Base-by-base conservation (phyloP, 2,329 filamentous ascomycete species). In the Aspergillus fischeri region DNA sequence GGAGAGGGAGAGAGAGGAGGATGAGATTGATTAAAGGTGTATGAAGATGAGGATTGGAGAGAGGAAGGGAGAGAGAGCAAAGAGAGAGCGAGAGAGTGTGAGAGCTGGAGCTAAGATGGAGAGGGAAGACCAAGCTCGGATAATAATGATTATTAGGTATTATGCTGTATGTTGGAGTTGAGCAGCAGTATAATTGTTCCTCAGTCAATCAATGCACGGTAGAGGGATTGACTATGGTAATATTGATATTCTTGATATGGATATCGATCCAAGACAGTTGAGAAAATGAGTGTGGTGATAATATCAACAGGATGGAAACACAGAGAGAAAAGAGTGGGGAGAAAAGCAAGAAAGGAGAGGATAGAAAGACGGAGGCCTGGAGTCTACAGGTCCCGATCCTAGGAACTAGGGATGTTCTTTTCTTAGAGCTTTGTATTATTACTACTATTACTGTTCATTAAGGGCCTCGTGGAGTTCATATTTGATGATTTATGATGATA, bases 1-100 rank as follows among this genome's bases (percentile, higher is more conserved):
- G n/a, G 8, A 17, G 21, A 45, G 49, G 32, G 11, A 25, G 52
- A 17, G 28, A 63, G 45, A 58, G 49, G 63, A 62, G 55, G 56
- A 61, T 55, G 51, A 55, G 21, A 52, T 54, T 51, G 45, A 42
- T 38, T 8, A 53, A 49, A 56, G 53, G 28, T 50, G 51, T 49
- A 52, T 51, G 51, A 56, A 51, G 55, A 49, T 49, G 24, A 41
- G 41, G 52, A 56, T 54, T 54, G 54, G 57, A 54, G 45, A 21
- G 49, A 49, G 41, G 52, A 25, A 24, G 38, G 56, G 25, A 53
- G 52, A 54, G 35, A 51, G 56, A 52, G 29, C 25, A 42, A 51
- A 27, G 52, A 32, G 14, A 41, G 56, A 14, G 49, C 14, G 4
- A 17, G 29, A 27, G 5, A 27, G 25, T 50, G 47, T 54, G 38